phyloP scores from a whole-genome alignment of 495 filamentous ascomycete genomes.

The Thermothielavioides terrestris region DNA sequence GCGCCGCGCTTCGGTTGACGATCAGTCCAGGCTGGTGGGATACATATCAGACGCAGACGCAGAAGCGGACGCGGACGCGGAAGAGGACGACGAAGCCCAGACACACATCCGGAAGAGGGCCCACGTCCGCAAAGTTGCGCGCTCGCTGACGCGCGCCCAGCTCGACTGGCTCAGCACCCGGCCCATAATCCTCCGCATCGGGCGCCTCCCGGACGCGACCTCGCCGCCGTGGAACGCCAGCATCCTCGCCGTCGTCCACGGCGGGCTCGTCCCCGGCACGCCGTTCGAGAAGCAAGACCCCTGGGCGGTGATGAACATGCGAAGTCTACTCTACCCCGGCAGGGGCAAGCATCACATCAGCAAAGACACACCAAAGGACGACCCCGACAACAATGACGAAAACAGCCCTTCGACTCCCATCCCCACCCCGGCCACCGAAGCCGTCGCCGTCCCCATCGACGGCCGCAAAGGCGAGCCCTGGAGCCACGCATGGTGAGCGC shows the following conservation, averaged over 20 bases:
- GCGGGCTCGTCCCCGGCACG: constrained; percentile 68
- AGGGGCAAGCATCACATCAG: background rate
- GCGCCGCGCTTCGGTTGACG: background rate
- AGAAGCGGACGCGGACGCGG: constrained; percentile 3
- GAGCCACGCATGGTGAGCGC: constrained; percentile 48
- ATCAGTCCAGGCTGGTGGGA: constrained; percentile 13
- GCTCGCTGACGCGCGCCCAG: constrained; percentile 41
- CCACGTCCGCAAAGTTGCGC: constrained; percentile 26
- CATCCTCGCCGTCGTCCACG: constrained; percentile 71
- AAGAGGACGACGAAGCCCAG: constrained; percentile 15
- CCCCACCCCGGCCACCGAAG: background rate
- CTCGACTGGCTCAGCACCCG: constrained; percentile 59
- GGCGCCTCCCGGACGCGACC: constrained; percentile 37
- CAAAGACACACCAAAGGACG: background rate
- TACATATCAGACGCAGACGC: background rate
- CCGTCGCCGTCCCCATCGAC: constrained; percentile 51
- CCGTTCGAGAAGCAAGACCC: constrained; percentile 67
- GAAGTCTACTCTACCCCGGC: constrained; percentile 46
- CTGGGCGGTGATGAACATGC: constrained; percentile 83
- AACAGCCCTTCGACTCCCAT: background rate
- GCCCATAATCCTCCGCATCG: constrained; percentile 67
- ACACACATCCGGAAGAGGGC: constrained; percentile 13
- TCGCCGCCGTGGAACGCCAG: constrained; percentile 37
- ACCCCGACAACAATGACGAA: background rate
- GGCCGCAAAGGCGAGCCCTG: constrained; percentile 52